Percentiles rank a stretch among this genome's conserved stretches.
Conservation (phyloP, 352 stramenopile genomes). For the Elongisporangium undulatum region DNA sequence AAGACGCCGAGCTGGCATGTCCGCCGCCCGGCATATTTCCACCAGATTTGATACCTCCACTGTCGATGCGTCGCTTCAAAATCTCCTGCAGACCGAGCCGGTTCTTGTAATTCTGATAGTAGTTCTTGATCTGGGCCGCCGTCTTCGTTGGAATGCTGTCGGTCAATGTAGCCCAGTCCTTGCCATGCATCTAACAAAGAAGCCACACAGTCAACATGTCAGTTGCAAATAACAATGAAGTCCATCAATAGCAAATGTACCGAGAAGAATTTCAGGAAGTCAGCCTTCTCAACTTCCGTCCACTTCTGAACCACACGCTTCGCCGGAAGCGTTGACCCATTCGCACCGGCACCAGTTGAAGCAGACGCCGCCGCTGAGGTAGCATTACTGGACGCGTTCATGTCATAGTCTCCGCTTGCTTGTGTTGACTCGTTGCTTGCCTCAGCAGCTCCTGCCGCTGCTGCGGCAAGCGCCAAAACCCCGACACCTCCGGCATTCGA, state of each 20-base stretch:
- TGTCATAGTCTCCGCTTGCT: neutral
- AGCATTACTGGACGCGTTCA: neutral
- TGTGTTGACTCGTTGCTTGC: neutral
- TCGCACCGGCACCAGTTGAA: slow-evolving; percentile 2
- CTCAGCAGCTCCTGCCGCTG: neutral
- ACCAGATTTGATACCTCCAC: slow-evolving; percentile 4
- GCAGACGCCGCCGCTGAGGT: neutral
- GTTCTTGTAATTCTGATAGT: slow-evolving; percentile 94
- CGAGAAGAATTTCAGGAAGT: slow-evolving; percentile 88
- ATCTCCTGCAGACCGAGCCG: slow-evolving; percentile 85
- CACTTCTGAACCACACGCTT: slow-evolving; percentile 90
- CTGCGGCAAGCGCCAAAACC: neutral
- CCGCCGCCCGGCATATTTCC: neutral
- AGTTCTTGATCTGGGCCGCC: slow-evolving; percentile 90
- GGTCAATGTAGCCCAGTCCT: slow-evolving; percentile 85
- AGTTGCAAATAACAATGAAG: slow-evolving; percentile 3
- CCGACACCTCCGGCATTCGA: neutral
- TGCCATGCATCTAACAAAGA: slow-evolving; percentile 62
- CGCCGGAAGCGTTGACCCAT: slow-evolving; percentile 18
- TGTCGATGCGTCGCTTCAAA: slow-evolving; percentile 74
- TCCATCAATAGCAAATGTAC: slow-evolving; percentile 23
- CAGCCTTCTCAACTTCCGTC: slow-evolving; percentile 84
- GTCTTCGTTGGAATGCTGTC: slow-evolving; percentile 89
- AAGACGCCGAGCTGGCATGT: slow-evolving; percentile 7
- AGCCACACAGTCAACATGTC: slow-evolving; percentile 6